These are phyloP conservation scores for Saprolegnia diclina DNA, from an alignment of 352 stramenopile genomes.

Conservation along the genomic window DNA sequence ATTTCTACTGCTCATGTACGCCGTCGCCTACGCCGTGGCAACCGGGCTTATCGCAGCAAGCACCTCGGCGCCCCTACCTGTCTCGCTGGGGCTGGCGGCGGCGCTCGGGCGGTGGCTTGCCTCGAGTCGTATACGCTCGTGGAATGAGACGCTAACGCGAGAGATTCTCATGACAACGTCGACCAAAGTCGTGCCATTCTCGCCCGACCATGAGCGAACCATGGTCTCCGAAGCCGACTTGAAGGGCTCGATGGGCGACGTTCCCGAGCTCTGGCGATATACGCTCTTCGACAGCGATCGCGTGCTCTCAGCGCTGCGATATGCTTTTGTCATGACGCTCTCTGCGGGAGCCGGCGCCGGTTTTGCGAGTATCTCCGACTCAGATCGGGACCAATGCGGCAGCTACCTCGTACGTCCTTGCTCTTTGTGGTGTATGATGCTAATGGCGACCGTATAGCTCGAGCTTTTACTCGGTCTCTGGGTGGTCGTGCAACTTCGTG, in stretches of 20 bases:
- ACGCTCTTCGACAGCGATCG: neutral
- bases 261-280: neutral
- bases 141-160: neutral
- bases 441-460: neutral
- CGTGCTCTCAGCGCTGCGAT: neutral
- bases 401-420: too few relatives aligned
- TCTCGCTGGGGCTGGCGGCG: neutral
- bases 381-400: too few relatives aligned
- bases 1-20: neutral
- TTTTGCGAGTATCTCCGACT: too few relatives aligned
- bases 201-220: neutral
- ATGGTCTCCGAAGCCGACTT: neutral
- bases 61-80: too few relatives aligned
- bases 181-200: neutral
- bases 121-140: neutral
- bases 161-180: too few relatives aligned
- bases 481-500: neutral
- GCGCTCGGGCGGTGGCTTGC: neutral
- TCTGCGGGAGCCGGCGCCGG: too few relatives aligned
- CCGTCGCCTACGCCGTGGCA: neutral
- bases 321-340: too few relatives aligned
- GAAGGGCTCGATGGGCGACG: neutral
- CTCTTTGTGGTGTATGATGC: too few relatives aligned
- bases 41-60: neutral
- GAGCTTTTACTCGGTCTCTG: neutral